Percentiles rank a stretch among this genome's conserved stretches.
Conservation (phyloP, 257 asterid species). For the Perilla frutescens region DNA sequence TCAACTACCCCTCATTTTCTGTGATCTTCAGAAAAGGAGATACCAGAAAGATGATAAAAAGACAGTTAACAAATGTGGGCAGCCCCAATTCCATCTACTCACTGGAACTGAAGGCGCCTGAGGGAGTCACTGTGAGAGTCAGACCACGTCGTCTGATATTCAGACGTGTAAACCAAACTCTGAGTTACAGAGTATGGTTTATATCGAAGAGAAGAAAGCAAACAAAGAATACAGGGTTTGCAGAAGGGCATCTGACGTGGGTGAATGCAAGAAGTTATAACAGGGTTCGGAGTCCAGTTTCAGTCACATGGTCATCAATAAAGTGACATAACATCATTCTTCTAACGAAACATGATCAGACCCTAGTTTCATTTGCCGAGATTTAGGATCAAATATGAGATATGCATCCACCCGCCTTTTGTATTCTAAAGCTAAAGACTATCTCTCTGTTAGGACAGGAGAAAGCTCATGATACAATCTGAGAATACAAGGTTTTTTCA, state of each 20-base stretch:
- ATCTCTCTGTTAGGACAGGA: slow-evolving; percentile 15
- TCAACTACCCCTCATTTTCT: slow-evolving; percentile 84
- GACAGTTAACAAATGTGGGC: slow-evolving; percentile 76
- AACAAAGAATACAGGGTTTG: slow-evolving; percentile 35
- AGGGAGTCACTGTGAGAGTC: slow-evolving; percentile 74
- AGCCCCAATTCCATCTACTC: slow-evolving; percentile 55
- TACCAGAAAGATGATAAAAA: slow-evolving; percentile 53
- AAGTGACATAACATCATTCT: slow-evolving; percentile 38
- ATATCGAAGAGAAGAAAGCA: slow-evolving; percentile 47
- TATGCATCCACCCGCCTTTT: slow-evolving; percentile 1
- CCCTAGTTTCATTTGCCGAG: slow-evolving; percentile 27
- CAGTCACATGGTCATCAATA: slow-evolving; percentile 76
- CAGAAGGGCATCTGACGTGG: slow-evolving; percentile 83
- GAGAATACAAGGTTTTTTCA: slow-evolving; percentile 27
- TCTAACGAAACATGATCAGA: slow-evolving; percentile 5
- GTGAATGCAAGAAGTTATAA: slow-evolving; percentile 51
- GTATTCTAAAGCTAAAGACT: slow-evolving; percentile 30
- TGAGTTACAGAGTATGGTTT: slow-evolving; percentile 80
- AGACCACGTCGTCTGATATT: slow-evolving; percentile 65
- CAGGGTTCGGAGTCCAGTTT: slow-evolving; percentile 80
- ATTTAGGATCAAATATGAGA: slow-evolving; percentile 31
- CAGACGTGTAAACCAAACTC: slow-evolving; percentile 54
- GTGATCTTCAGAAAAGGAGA: slow-evolving; percentile 62
- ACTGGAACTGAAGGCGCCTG: slow-evolving; percentile 63
- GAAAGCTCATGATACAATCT: slow-evolving; percentile 9